A percentile compares a stretch with the other conserved stretches of the same genome.
phyloP scores from a whole-genome alignment of 176 grass and related monocot genomes.

The Zoysia pacifica region DNA sequence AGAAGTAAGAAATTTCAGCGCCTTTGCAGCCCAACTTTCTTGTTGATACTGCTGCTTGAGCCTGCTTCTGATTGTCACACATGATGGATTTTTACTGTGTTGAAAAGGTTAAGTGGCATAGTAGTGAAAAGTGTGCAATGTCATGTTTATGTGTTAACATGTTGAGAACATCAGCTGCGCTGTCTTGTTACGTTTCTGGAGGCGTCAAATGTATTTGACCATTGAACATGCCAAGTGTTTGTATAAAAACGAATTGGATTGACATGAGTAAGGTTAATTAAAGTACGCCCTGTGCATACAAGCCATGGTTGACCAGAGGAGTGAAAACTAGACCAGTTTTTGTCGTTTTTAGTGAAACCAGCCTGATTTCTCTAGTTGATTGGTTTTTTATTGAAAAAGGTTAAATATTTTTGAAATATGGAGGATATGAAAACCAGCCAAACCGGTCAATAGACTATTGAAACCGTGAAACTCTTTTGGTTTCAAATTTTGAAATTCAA shows the following conservation, averaged over 20 bases:
- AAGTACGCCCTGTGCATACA: background rate
- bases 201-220: conserved; percentile 37
- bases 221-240: background rate
- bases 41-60: background rate
- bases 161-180: background rate
- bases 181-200: background rate
- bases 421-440: no score
- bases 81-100: background rate
- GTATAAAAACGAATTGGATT: conserved; percentile 1
- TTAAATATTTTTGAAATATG: no score
- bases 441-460: no score
- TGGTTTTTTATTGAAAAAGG: no score
- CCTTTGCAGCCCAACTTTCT: conserved; percentile 16
- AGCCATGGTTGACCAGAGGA: no score
- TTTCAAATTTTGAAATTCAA: no score
- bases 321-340: no score
- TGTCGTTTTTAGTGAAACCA: no score
- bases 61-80: background rate
- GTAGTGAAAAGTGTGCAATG: background rate
- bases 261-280: background rate
- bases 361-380: no score
- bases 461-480: no score
- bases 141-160: background rate
- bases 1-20: background rate
- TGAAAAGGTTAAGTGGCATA: background rate